phyloP scores from a whole-genome alignment of 306 rosid genomes.

The Inga leiocalycina region DNA sequence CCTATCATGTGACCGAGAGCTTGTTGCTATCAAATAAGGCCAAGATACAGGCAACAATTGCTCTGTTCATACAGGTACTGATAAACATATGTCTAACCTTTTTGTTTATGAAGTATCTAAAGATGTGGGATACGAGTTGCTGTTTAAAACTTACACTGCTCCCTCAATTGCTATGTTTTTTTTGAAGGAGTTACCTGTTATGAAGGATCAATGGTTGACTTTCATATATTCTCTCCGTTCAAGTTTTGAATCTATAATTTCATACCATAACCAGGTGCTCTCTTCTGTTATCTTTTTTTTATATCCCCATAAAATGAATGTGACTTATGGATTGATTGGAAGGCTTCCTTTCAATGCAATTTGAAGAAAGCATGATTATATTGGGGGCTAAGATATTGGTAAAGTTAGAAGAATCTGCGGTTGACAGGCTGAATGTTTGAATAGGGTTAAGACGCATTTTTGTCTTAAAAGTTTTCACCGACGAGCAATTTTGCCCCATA shows the following conservation, averaged over 20 bases:
- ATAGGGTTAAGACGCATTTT: too few species aligned
- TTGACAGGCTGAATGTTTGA: neutral
- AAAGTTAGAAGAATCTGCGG: neutral
- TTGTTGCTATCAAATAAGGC: conserved; percentile 29
- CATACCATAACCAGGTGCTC: conserved; percentile 46
- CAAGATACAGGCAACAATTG: conserved; percentile 24
- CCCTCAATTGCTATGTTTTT: conserved; percentile 12
- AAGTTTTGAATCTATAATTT: conserved; percentile 25
- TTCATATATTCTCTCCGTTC: conserved; percentile 30
- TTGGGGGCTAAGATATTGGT: neutral
- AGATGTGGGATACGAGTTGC: neutral
- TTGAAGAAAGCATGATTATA: neutral
- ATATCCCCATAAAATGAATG: neutral
- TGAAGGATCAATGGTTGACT: conserved; percentile 37
- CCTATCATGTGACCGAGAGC: conserved; percentile 36
- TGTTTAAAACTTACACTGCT: neutral
- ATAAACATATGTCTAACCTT: neutral
- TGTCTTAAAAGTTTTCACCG: too few species aligned
- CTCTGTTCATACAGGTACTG: conserved; percentile 39
- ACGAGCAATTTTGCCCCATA: too few species aligned
- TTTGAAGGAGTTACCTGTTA: conserved; percentile 42
- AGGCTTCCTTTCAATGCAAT: conserved; percentile 3
- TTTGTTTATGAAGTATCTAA: conserved; percentile 14
- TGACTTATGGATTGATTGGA: neutral
- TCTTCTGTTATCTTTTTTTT: neutral